Base-by-base conservation (phyloP, 371 early-diverging fungal genomes). In the Dipsacomyces acuminosporus region DNA sequence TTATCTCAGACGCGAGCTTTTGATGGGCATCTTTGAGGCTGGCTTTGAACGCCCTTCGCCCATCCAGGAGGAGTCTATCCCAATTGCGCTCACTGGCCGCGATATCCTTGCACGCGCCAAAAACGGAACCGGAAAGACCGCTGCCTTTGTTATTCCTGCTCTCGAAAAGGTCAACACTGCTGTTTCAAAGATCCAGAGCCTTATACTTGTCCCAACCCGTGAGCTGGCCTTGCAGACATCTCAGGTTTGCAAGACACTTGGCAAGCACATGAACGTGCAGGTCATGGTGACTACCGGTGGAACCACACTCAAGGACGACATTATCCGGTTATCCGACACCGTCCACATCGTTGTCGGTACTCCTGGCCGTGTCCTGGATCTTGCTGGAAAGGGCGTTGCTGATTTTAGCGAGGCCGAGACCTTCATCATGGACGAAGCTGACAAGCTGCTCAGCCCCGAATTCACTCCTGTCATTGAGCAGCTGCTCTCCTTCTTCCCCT, bases 91-190 rank as follows among this genome's bases (percentile, higher is more conserved):
- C 38, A 84, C 94, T 17, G 97, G 96, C 5, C 79, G 93, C 56
- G 96, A 99, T 75, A 91, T 98, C 45, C 79, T 96, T 35, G 98
- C 96, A 7, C 78, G 96, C 56, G 94, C 98, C 43, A 98, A 98
- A 77, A 98, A 96, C 73, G 99, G 99, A 17, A 98, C 98, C 0
- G 99, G 99, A 41, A 99, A 99, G 73, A 97, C 99, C 0, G 98
- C 94, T 17, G 96, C 97, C 0, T 98, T 96, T 74, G 82, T 91
- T 36, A 95, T 99, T 52, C 97, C 97, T 6, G 82, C 91, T 1
- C 79, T 98, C 46, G 95, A 98, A 72, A 97, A 93, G 78, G 82
- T 95, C 56, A 85, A 93, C 73, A 78, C 81, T 15, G 79, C 84
- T 45, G 83, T 86, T 54, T 75, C 81, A 35, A 81, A 82, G 53